Evolutionary conservation across 1,284 basidiomycete genomes (phyloP), one percentile per base, ranked within the genome.

Genomic region (Cerioporus squamosus): DNA sequence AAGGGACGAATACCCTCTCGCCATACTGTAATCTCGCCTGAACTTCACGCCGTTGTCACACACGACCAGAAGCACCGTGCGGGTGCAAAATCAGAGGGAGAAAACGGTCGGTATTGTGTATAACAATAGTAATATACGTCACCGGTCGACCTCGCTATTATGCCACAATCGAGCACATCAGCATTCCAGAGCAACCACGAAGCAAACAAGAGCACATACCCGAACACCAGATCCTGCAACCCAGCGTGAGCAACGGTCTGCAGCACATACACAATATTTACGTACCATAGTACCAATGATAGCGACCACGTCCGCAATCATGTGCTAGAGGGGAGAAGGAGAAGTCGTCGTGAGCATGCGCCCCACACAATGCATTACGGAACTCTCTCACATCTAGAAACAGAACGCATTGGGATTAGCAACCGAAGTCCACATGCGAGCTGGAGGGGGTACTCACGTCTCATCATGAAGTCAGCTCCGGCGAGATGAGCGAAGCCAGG

Each of bases 381-480:
- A 49, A 56, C 44, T 29, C n/a, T 63, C 85, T 81, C 70, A 87
- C 85, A 77, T 87, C 86, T 88, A 67, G 54, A 69, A 67, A 42
- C n/a, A 53, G 20, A 44, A 39, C 18, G 59, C 60, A 62, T 40
- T 50, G 36, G 55, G n/a, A 51, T 58, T 31, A 57, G 49, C 39
- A 59, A 54, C 26, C 36, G 48, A 24, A 61, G 43, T 47, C 39
- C n/a, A 53, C 20, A 36, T 20, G 18, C 33, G 22, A 56, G 47
- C 18, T 42, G 33, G 47, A 53, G 36, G 45, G 51, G 17, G 53
- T 47, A 80, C 86, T 66, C 73, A 90, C 87, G 84, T 86, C 91
- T 88, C 88, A 93, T 94, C 91, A 97, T 96, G 72, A 97, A 97
- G 75, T 97, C 95, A 5, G 93, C 82, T 38, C 94, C 95, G 49